A percentile compares a stretch with the other conserved stretches of the same genome.
phyloP scores from a whole-genome alignment of 2,329 filamentous ascomycete genomes.

The Clarireedia paspali region DNA sequence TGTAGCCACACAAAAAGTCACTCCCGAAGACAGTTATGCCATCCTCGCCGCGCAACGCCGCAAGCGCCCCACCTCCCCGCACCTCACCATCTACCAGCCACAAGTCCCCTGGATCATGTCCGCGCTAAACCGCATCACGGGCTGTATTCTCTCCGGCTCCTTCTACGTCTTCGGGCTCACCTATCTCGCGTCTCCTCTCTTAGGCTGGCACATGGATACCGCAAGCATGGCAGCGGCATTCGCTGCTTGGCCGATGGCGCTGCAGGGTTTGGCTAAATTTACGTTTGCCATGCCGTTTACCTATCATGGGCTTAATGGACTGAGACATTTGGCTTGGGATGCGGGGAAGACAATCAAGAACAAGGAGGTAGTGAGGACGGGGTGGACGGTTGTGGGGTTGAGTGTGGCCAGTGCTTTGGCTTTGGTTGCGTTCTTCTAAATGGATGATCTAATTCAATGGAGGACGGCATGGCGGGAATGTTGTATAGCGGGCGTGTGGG shows the following conservation, averaged over 20 bases:
- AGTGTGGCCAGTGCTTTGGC: conserved; percentile 39
- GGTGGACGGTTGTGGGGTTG: conserved; percentile 54
- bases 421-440: conserved; percentile 24
- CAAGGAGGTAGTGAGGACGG: conserved; percentile 54
- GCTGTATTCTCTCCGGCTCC: conserved; percentile 47
- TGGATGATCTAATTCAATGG: neutral
- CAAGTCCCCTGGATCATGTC: conserved; percentile 64
- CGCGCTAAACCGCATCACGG: conserved; percentile 56
- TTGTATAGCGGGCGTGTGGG: neutral
- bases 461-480: neutral
- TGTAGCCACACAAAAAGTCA: conserved; percentile 39
- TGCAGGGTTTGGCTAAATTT: conserved; percentile 53
- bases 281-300: conserved; percentile 56
- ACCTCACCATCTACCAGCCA: conserved; percentile 62
- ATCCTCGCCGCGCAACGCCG: conserved; percentile 64
- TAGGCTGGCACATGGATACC: conserved; percentile 62
- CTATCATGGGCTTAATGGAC: conserved; percentile 61
- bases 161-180: conserved; percentile 61
- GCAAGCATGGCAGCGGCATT: conserved; percentile 57
- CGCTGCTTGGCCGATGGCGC: conserved; percentile 49
- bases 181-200: conserved; percentile 56
- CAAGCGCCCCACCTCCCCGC: conserved; percentile 59
- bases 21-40: conserved; percentile 35
- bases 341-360: conserved; percentile 54
- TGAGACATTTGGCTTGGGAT: conserved; percentile 68